phyloP scores from a whole-genome alignment of 2,329 filamentous ascomycete species.

The Neofusicoccum ribis region DNA sequence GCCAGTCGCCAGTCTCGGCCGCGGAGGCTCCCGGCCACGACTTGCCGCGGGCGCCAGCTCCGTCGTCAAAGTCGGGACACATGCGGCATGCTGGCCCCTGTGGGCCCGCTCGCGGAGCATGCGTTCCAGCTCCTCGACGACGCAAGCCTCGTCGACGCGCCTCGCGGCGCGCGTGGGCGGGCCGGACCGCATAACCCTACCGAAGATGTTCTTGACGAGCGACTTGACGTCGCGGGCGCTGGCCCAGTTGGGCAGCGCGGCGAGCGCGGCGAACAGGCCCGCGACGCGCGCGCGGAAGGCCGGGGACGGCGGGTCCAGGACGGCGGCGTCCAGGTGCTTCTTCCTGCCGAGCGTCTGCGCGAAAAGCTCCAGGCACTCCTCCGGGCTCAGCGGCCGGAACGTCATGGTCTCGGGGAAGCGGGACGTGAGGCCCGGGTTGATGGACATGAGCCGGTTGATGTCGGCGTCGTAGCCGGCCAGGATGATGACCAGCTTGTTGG shows the following conservation, averaged over 20 bases:
- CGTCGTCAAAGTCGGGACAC: too few species aligned
- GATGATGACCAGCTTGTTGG: slow-evolving; percentile 64
- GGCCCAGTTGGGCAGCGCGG: slow-evolving; percentile 55
- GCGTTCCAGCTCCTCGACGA: slow-evolving; percentile 30
- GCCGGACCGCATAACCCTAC: slow-evolving; percentile 30
- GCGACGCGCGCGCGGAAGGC: slow-evolving; percentile 25
- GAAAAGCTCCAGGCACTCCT: slow-evolving; percentile 41
- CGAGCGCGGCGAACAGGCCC: slow-evolving; percentile 43
- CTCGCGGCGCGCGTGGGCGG: slow-evolving; percentile 24
- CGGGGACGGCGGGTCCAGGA: slow-evolving; percentile 27
- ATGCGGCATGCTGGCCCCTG: slow-evolving; percentile 20
- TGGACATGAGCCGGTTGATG: slow-evolving; percentile 62
- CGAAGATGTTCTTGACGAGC: slow-evolving; percentile 54
- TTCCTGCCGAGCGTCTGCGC: slow-evolving; percentile 36
- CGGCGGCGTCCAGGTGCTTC: slow-evolving; percentile 32
- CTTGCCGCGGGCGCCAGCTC: not conserved
- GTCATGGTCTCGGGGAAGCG: slow-evolving; percentile 64
- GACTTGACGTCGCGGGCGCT: slow-evolving; percentile 64
- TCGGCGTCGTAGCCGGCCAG: slow-evolving; percentile 68
- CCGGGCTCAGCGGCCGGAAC: slow-evolving; percentile 48
- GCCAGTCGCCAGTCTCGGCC: not conserved
- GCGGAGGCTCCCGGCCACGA: too few species aligned
- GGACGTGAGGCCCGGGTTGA: slow-evolving; percentile 64
- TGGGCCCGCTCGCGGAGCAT: slow-evolving; percentile 37
- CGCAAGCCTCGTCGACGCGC: slow-evolving; percentile 26